Evolutionary conservation across 2,329 filamentous ascomycete genomes (phyloP), one percentile per base, ranked within the genome.

Genomic region (Decorospora gaudefroyi): DNA sequence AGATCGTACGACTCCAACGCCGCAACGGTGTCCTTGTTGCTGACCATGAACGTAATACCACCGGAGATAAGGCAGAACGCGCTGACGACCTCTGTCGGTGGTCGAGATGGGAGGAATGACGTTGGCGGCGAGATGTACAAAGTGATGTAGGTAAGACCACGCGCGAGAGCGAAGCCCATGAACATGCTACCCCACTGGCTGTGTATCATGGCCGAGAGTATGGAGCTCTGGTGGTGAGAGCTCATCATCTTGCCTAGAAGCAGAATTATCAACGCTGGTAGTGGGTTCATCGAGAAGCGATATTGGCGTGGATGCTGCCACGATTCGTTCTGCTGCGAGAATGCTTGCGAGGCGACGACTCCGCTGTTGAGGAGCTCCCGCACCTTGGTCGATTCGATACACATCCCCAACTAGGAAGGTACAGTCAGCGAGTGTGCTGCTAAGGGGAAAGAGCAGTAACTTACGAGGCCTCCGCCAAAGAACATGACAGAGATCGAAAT

Each of bases 181-280:
- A 97, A 79, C 55, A 97, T 79, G 61, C 84, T 84, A 17, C 92
- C 92, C 92, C 92, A 97, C 71, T 96, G 91, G 65, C 86, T 86
- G 73, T 97, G 92, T 34, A 97, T 81, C 88, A 93, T 96, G 56
- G 84, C 88, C 7, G 90, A 92, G 32, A 90, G 79, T 85, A 90
- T 89, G 47, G 84, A 88, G 18, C 77, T 69, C 68, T 96, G 91
- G 46, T 92, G 88, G 70, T 97, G 92, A 17, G 88, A 90, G 64
- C 87, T 87, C 92, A 97, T 97, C 88, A 96, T 93, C 67, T 91
- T 82, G 22, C 93, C 93, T 1, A 96, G 77, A 1, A 96, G 76
- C 45, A 96, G 76, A 55, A 97, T 92, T 34, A 96, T 82, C 3
- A 97, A 77, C 1, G 85, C 88, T 0, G 92, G 93, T 57, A 97